phyloP scores from a whole-genome alignment of 192 early-diverging fungal genomes.

The Gryganskiella cystojenkinii region DNA sequence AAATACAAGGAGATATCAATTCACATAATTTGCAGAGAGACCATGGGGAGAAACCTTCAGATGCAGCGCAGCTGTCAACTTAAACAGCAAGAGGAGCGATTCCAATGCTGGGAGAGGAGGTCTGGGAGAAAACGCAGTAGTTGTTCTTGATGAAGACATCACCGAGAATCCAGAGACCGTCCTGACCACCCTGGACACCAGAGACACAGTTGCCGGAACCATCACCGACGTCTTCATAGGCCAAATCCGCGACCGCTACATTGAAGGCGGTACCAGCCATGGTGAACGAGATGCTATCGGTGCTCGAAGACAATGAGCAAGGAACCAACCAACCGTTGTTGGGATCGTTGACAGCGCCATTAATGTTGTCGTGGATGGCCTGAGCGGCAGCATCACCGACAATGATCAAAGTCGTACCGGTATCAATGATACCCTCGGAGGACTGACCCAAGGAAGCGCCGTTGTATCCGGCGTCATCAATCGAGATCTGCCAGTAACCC shows the following conservation, averaged over 20 bases:
- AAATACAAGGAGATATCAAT: too few species aligned
- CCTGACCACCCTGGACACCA: conserved; percentile 46
- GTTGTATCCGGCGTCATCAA: conserved; percentile 51
- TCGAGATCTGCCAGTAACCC: conserved; percentile 64
- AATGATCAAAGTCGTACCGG: conserved; percentile 68
- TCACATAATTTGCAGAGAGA: too few species aligned
- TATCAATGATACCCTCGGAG: conserved; percentile 60
- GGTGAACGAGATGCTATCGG: conserved; percentile 27
- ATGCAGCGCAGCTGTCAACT: too few species aligned
- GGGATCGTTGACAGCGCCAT: background rate
- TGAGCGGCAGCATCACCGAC: conserved; percentile 59
- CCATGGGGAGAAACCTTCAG: too few species aligned
- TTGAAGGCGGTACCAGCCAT: conserved; percentile 52
- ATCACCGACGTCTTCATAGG: conserved; percentile 38
- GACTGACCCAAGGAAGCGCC: conserved; percentile 31
- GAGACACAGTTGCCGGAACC: conserved; percentile 36
- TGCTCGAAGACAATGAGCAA: background rate
- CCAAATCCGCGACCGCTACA: conserved; percentile 44
- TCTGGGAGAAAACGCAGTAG: conserved; percentile 73
- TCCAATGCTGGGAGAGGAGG: conserved; percentile 58
- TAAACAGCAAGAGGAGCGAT: conserved; percentile 58
- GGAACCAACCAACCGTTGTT: too few species aligned
- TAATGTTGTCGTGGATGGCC: conserved; percentile 50
- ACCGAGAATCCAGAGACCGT: conserved; percentile 63
- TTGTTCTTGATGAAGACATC: conserved; percentile 75